These are phyloP conservation scores for Aspergillus terreus DNA, from an alignment of 2,329 filamentous ascomycete genomes.

Conservation along the genomic window DNA sequence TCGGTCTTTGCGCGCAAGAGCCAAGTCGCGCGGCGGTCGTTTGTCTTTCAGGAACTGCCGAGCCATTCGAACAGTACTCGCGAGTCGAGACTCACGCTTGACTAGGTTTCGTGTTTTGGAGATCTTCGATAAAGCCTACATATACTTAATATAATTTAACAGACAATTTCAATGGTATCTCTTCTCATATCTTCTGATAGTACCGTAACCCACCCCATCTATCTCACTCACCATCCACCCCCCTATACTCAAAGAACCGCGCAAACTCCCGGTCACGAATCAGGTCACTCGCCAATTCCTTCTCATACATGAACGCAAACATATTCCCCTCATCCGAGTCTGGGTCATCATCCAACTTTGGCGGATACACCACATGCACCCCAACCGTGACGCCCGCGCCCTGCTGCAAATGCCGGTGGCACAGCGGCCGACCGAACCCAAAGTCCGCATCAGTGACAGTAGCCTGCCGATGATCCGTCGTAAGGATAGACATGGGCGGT, in stretches of 20 bases:
- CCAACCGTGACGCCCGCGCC: constrained; percentile 24
- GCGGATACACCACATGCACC: constrained; percentile 23
- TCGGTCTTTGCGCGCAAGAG: not conserved
- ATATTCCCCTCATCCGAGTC: constrained; percentile 14
- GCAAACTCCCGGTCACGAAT: constrained; percentile 32
- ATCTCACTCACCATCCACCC: constrained; percentile 20
- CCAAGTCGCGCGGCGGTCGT: not conserved
- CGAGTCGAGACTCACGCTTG: not conserved
- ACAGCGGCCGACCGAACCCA: constrained; percentile 32
- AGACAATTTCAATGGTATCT: too few species aligned
- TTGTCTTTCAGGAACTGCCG: not conserved
- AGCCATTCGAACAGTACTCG: not conserved
- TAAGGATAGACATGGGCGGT: constrained; percentile 32
- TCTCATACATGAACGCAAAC: constrained; percentile 33
- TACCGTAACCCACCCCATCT: too few species aligned
- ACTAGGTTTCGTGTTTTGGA: not conserved
- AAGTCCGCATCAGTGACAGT: constrained; percentile 27
- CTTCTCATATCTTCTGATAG: too few species aligned
- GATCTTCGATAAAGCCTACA: too few species aligned
- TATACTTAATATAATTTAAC: too few species aligned
- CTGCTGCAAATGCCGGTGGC: constrained; percentile 26
- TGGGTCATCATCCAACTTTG: constrained; percentile 28
- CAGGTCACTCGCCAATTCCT: constrained; percentile 25
- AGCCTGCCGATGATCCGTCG: constrained; percentile 32
- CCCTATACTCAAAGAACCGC: constrained; percentile 35